Conservation (phyloP, 2,329 filamentous ascomycete species). For the Xylariomycetidae sp. region DNA sequence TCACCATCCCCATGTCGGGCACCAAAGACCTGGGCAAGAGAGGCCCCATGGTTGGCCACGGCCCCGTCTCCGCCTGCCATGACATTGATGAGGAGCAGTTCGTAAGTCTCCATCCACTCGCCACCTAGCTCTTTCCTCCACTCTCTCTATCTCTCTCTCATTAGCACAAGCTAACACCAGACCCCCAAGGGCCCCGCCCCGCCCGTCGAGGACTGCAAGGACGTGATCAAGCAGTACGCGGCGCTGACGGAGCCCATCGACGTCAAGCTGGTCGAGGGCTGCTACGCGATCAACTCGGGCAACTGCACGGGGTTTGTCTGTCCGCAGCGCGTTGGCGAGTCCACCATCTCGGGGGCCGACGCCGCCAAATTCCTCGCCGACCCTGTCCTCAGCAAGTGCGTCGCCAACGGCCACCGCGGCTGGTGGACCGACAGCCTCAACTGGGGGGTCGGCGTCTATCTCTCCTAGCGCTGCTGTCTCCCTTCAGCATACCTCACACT, state of each 20-base stretch:
- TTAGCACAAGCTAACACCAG: background rate
- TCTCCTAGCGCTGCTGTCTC: constrained; percentile 14
- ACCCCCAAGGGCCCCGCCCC: constrained; percentile 23
- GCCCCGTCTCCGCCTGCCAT: constrained; percentile 17
- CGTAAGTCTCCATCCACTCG: too few species aligned
- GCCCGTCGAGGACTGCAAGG: constrained; percentile 20
- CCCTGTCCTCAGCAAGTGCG: constrained; percentile 20
- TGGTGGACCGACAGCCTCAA: constrained; percentile 21
- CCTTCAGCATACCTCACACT: too few species aligned
- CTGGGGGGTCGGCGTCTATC: constrained; percentile 20
- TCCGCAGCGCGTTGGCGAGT: constrained; percentile 17
- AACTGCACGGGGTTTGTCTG: constrained; percentile 23
- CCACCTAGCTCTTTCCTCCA: background rate
- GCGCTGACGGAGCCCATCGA: constrained; percentile 14
- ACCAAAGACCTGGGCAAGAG: constrained; percentile 1
- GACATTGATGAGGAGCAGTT: constrained; percentile 13
- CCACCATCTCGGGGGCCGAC: constrained; percentile 15
- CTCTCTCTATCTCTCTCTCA: background rate
- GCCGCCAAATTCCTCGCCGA: constrained; percentile 19
- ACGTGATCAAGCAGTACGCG: constrained; percentile 17
- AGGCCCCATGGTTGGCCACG: constrained; percentile 1
- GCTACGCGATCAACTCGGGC: constrained; percentile 17
- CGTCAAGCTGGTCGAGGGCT: constrained; percentile 20
- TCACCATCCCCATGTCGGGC: background rate
- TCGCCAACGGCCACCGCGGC: constrained; percentile 21